These are phyloP conservation scores for Epichloe typhina DNA, from an alignment of 2,329 filamentous ascomycete species.

Conservation along the genomic window DNA sequence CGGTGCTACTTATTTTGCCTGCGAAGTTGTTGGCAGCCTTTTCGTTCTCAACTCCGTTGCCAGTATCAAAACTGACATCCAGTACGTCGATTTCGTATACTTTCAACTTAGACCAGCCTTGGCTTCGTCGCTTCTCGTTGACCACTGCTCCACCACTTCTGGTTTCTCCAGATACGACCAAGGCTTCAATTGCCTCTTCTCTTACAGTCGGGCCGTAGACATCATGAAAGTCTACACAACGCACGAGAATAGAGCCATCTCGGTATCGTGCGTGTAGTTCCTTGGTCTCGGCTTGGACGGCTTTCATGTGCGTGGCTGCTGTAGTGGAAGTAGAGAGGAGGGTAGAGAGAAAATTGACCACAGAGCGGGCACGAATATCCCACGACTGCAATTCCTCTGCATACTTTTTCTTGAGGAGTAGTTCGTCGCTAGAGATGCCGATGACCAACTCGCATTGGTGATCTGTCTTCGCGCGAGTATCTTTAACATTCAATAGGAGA, in stretches of 20 bases:
- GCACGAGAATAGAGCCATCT: constrained; percentile 48
- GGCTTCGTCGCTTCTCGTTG: constrained; percentile 66
- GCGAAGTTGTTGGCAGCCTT: constrained; percentile 47
- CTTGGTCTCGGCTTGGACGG: constrained; percentile 2
- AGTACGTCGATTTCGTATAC: constrained; percentile 86
- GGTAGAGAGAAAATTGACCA: constrained; percentile 60
- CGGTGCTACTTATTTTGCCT: constrained; percentile 83
- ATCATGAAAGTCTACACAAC: constrained; percentile 77
- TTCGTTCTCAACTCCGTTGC: constrained; percentile 22
- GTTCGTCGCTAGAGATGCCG: constrained; percentile 77
- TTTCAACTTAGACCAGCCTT: constrained; percentile 62
- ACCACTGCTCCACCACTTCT: constrained; percentile 70
- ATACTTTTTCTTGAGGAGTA: constrained; percentile 82
- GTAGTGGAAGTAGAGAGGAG: constrained; percentile 32
- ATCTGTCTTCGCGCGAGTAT: not conserved
- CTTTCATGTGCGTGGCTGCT: constrained; percentile 5
- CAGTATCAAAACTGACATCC: constrained; percentile 41
- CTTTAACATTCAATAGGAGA: constrained; percentile 34
- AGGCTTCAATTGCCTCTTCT: constrained; percentile 60
- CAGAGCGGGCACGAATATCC: constrained; percentile 55
- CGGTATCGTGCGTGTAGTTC: constrained; percentile 39
- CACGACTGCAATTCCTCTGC: constrained; percentile 70
- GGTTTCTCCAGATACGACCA: constrained; percentile 84
- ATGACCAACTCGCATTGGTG: constrained; percentile 51
- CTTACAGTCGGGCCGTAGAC: constrained; percentile 84